Percentiles rank a stretch among this genome's conserved stretches.
These are phyloP conservation scores for Pythium vanterpoolii DNA, from an alignment of 352 stramenopile species.

Conservation along the genomic window DNA sequence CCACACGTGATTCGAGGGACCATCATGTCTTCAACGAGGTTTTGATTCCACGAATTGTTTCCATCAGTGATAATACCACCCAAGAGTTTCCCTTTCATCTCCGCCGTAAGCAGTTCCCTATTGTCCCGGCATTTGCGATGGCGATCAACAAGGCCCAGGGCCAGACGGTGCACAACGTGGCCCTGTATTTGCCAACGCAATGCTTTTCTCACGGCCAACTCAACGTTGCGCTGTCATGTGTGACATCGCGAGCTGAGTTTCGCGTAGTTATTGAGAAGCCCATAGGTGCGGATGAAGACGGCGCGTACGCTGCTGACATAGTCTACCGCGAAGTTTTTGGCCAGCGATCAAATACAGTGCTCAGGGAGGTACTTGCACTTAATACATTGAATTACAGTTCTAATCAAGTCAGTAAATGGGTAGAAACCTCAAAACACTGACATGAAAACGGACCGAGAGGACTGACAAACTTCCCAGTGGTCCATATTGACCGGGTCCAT, in stretches of 20 bases:
- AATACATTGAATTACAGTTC: no score
- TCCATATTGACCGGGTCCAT: slow-evolving; percentile 4
- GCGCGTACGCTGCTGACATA: slow-evolving; percentile 21
- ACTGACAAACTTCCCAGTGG: no score
- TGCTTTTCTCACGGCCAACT: slow-evolving; percentile 24
- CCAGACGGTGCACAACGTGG: slow-evolving; percentile 18
- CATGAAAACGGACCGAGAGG: no score
- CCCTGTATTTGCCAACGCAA: slow-evolving; percentile 11
- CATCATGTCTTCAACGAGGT: slow-evolving; percentile 27
- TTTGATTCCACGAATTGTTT: not conserved
- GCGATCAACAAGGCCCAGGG: slow-evolving; percentile 26
- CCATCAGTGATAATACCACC: not conserved
- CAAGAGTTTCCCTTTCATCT: slow-evolving; percentile 12
- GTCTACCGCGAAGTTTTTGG: slow-evolving; percentile 8
- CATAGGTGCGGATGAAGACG: slow-evolving; percentile 1
- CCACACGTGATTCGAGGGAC: slow-evolving; percentile 24
- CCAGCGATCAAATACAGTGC: no score
- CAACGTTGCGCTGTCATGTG: slow-evolving; percentile 21
- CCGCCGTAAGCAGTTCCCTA: slow-evolving; percentile 12
- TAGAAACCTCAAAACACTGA: no score
- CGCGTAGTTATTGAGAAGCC: slow-evolving; percentile 11
- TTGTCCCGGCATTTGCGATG: slow-evolving; percentile 19
- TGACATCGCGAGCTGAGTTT: slow-evolving; percentile 12
- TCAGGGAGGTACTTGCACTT: no score
- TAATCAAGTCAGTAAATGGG: no score